Conservation (phyloP, 371 early-diverging fungal species). For the Apophysomyces ossiformis region DNA sequence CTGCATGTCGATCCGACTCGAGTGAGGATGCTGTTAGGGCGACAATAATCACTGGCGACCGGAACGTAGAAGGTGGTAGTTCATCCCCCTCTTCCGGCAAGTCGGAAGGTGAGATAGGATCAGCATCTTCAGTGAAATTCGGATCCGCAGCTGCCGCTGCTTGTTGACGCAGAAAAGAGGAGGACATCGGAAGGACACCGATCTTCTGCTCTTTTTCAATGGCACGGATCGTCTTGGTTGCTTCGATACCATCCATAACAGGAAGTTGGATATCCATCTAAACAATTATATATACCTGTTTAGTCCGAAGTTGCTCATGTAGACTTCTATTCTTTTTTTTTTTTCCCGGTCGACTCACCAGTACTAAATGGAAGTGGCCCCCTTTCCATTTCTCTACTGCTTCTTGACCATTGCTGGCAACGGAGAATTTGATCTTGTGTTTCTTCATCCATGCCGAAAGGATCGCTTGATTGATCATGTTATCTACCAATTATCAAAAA, state of each 20-base stretch:
- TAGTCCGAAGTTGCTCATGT: neutral
- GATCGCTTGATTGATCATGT: constrained; percentile 78
- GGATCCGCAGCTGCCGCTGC: constrained; percentile 4
- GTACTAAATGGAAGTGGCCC: constrained; percentile 75
- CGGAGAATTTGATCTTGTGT: constrained; percentile 70
- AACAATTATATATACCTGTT: neutral
- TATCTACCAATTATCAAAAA: constrained; percentile 50
- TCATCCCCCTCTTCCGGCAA: constrained; percentile 7
- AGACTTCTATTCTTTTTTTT: neutral
- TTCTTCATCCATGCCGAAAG: constrained; percentile 76
- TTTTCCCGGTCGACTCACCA: constrained; percentile 52
- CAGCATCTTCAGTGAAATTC: neutral
- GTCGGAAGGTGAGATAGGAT: neutral
- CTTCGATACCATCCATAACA: constrained; percentile 82
- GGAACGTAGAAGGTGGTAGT: constrained; percentile 49
- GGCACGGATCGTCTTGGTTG: constrained; percentile 73
- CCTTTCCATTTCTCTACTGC: constrained; percentile 77
- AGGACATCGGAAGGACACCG: constrained; percentile 53
- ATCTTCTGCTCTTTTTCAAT: constrained; percentile 70
- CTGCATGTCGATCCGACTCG: constrained; percentile 78
- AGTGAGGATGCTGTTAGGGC: constrained; percentile 85
- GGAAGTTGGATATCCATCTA: constrained; percentile 88
- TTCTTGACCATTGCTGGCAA: constrained; percentile 77
- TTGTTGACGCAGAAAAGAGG: constrained; percentile 17
- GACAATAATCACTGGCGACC: constrained; percentile 86